A percentile compares a stretch with the other conserved stretches of the same genome.
phyloP scores from a whole-genome alignment of 2,329 filamentous ascomycete genomes.

The Paraphoma chrysanthemicola region DNA sequence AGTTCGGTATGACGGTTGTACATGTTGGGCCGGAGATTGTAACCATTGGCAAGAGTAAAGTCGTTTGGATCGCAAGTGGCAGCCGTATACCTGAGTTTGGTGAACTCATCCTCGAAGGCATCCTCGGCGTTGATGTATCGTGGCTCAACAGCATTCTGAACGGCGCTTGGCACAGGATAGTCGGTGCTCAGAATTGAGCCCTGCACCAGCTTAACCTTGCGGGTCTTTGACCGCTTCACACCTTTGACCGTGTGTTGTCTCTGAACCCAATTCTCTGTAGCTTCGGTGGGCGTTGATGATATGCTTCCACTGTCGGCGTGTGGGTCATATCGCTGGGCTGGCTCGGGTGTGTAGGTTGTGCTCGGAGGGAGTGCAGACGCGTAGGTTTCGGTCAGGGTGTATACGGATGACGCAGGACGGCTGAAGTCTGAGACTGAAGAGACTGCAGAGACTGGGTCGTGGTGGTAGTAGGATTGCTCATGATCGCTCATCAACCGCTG shows the following conservation, averaged over 20 bases:
- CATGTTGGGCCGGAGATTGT: constrained; percentile 96
- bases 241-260: constrained; percentile 52
- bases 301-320: not conserved
- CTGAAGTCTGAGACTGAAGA: constrained; percentile 19
- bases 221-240: constrained; percentile 89
- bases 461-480: not conserved
- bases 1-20: constrained; percentile 98
- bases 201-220: constrained; percentile 98
- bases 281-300: not conserved
- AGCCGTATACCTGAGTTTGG: constrained; percentile 97
- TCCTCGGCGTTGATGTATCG: constrained; percentile 90
- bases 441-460: not conserved
- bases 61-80: constrained; percentile 99
- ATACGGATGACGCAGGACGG: constrained; percentile 50
- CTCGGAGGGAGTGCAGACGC: constrained; percentile 57
- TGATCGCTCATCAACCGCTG: not conserved
- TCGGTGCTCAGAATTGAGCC: constrained; percentile 96
- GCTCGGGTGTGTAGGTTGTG: constrained; percentile 65
- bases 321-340: constrained; percentile 53
- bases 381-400: constrained; percentile 60
- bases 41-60: constrained; percentile 98
- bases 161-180: constrained; percentile 95
- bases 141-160: constrained; percentile 93
- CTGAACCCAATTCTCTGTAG: not conserved
- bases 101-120: constrained; percentile 93